These are phyloP conservation scores for Tylopilus balloui DNA, from an alignment of 768 basidiomycete genomes.

Conservation along the genomic window DNA sequence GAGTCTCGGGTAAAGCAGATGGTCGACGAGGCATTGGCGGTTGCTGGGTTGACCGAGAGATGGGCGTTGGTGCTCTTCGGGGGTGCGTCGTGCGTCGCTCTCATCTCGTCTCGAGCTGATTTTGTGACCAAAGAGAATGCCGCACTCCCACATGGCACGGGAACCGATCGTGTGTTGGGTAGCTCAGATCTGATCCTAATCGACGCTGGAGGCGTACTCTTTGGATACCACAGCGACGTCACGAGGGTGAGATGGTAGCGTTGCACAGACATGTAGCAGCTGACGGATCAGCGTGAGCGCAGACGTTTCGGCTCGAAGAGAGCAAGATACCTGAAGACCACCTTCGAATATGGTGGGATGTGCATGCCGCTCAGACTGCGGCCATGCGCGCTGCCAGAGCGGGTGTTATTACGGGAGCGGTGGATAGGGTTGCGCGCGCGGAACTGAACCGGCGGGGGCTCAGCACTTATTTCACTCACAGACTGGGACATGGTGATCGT, in stretches of 20 bases:
- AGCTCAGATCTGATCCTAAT: conserved; percentile 66
- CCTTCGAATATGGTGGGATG: conserved; percentile 56
- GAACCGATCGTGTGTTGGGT: conserved; percentile 58
- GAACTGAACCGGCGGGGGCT: conserved; percentile 42
- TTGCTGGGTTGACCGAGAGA: conserved; percentile 54
- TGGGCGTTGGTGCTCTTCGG: conserved; percentile 75
- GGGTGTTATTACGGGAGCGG: conserved; percentile 46
- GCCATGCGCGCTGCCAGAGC: conserved; percentile 47
- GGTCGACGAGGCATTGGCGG: conserved; percentile 49
- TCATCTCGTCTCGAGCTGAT: background rate
- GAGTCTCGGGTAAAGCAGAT: conserved; percentile 67
- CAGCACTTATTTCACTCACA: conserved; percentile 68
- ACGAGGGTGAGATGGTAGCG: conserved; percentile 55
- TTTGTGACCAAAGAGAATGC: conserved; percentile 59
- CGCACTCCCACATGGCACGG: conserved; percentile 79
- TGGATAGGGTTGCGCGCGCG: conserved; percentile 60
- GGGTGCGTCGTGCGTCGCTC: conserved; percentile 41
- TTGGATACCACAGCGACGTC: conserved; percentile 76
- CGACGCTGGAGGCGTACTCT: conserved; percentile 65
- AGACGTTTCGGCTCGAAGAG: conserved; percentile 63
- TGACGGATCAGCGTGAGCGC: background rate
- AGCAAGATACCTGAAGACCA: conserved; percentile 54
- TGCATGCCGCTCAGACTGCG: conserved; percentile 56
- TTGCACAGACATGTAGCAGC: background rate
- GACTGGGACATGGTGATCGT: conserved; percentile 68